Base-by-base conservation (phyloP, 352 stramenopile species). In the Globisporangium perplexum region DNA sequence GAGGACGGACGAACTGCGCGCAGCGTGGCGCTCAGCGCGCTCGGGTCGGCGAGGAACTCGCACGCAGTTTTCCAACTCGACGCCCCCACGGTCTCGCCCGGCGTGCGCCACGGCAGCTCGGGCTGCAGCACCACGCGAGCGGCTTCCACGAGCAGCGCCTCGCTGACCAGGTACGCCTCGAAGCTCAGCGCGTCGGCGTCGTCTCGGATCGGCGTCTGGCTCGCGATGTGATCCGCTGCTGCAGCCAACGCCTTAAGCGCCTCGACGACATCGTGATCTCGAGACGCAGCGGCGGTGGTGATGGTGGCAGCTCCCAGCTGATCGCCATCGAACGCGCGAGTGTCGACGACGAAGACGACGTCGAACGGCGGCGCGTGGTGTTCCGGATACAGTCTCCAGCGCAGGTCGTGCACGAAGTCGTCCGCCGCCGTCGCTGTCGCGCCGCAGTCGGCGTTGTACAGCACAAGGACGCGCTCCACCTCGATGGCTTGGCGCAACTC, bases 101-200 rank as follows among this genome's bases (percentile, higher is more conserved):
- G 77, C 17, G 63, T 56, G 15, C 62, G 59, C 76, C 76, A 85
- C 12, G 42, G 24, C 8, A 53, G n/a, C 3, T 72, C 61, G 3
- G 72, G 70, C 14, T 81, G 55, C 2, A 86, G 53, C 8, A 88
- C n/a, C 5, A 86, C 63, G 1, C 62, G 57, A 4, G 55, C 66
- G 14, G 62, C 70, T 42, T 88, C 74, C 11, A 88, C 62, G 8
- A 88, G 55, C 5, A 88, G 53, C 1, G 77, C 77, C 52, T 88
- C 77, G 14, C 60, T 66, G 33, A 86, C 72, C 14, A 88, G 56
- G 50, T 85, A 88, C 18, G 65, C 57, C 18, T 88, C 77, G 36
- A 88, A 86, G n/a, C 30, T 51, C 48, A 50, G 52, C 49, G 42
- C 48, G 15, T 47, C 53, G 5, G 14, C 15, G 11, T 8, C 42